These are phyloP conservation scores for Earliella scabrosa DNA, from an alignment of 1,284 basidiomycete genomes.

Conservation along the genomic window DNA sequence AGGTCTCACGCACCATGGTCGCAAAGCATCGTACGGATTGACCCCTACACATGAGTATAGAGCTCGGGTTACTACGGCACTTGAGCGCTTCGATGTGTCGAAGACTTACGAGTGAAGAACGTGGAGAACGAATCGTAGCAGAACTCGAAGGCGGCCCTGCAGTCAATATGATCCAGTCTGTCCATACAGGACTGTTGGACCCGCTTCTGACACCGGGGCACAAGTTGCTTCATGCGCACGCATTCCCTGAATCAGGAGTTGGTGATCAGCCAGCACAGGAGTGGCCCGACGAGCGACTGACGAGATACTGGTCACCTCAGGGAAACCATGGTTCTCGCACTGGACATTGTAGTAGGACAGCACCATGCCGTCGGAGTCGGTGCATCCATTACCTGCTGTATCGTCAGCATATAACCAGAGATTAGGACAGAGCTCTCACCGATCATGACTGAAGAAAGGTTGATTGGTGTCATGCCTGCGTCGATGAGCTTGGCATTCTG, in stretches of 20 bases:
- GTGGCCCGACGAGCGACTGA: constrained; percentile 17
- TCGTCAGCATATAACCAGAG: no score
- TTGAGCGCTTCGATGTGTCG: neutral
- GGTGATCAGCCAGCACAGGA: neutral
- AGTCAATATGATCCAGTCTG: constrained; percentile 42
- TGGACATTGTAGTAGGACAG: constrained; percentile 39
- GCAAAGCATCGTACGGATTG: constrained; percentile 16
- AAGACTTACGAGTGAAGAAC: constrained; percentile 9
- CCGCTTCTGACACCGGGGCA: constrained; percentile 40
- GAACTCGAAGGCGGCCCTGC: constrained; percentile 43
- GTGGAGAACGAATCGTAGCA: constrained; percentile 34
- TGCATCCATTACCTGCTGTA: constrained; percentile 57
- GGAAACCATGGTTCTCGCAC: constrained; percentile 35
- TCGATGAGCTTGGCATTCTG: constrained; percentile 66
- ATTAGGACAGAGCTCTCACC: constrained; percentile 41
- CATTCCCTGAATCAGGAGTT: constrained; percentile 30
- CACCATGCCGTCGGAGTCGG: constrained; percentile 30
- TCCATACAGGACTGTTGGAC: constrained; percentile 35
- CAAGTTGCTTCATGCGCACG: constrained; percentile 41
- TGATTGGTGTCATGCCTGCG: constrained; percentile 71
- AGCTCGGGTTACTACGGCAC: no score
- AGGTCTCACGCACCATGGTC: constrained; percentile 13
- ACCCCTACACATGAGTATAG: neutral
- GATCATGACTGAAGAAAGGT: constrained; percentile 82
- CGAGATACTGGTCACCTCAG: constrained; percentile 25